phyloP scores from a whole-genome alignment of 148 eudicot genomes.

The Camellia granthamiana region DNA sequence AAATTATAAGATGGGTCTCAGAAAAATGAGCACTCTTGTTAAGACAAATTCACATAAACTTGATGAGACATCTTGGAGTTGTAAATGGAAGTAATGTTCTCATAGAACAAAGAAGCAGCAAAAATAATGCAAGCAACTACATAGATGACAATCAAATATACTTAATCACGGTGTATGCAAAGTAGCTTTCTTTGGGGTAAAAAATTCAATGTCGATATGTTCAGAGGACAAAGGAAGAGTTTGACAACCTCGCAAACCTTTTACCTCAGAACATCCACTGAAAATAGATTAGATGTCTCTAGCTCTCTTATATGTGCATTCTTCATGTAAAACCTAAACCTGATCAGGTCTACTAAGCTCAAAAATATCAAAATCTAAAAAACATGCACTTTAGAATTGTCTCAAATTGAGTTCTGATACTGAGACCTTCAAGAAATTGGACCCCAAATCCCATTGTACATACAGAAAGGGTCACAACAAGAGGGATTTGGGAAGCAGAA shows the following conservation, averaged over 20 bases:
- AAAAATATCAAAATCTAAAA: not conserved
- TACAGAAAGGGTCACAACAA: not conserved
- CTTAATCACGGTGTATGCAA: too few species aligned
- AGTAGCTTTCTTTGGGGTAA: not conserved
- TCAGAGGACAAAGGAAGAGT: not conserved
- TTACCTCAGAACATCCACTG: not conserved
- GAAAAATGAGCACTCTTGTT: not conserved
- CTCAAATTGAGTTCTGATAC: not conserved
- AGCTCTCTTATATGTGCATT: not conserved
- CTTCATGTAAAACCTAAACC: not conserved
- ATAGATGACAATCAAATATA: not conserved
- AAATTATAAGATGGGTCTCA: not conserved
- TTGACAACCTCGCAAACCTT: not conserved
- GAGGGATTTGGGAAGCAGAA: not conserved
- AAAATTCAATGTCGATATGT: not conserved
- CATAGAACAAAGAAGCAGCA: not conserved
- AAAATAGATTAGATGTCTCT: not conserved
- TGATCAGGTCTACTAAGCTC: not conserved
- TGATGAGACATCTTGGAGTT: not conserved
- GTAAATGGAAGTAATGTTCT: not conserved
- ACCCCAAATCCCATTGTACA: slow-evolving; percentile 4
- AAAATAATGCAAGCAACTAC: not conserved
- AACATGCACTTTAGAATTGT: not conserved
- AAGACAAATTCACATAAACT: not conserved
- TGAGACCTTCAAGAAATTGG: not conserved